phyloP scores from a whole-genome alignment of 164 flowering plant genomes.

The Umbilicus rupestris region DNA sequence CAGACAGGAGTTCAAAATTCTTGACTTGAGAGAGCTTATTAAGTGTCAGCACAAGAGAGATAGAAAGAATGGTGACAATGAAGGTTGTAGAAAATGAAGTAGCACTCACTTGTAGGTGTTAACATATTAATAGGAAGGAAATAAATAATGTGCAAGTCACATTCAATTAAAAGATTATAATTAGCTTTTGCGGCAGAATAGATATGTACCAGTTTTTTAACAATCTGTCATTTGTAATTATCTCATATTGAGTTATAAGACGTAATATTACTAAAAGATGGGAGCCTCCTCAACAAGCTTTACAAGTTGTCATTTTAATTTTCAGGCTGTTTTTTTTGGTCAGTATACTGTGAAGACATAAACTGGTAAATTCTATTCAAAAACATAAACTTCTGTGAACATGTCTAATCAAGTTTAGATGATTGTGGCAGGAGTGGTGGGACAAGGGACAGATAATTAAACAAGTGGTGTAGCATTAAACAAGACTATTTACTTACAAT shows the following conservation, averaged over 20 bases:
- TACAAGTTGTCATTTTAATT: too few species aligned
- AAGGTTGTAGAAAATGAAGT: conserved; percentile 8
- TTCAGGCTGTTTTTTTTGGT: too few species aligned
- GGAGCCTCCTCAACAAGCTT: too few species aligned
- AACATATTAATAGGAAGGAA: conserved; percentile 5
- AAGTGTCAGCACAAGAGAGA: conserved; percentile 3
- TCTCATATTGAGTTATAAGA: too few species aligned
- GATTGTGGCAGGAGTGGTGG: conserved; percentile 1
- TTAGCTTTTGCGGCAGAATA: too few species aligned
- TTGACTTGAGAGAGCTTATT: conserved; percentile 8
- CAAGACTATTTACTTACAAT: neutral
- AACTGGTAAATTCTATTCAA: neutral
- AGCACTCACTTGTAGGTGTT: conserved; percentile 5
- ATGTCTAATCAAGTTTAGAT: conserved; percentile 1
- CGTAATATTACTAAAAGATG: neutral
- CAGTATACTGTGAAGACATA: neutral
- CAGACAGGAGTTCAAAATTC: neutral
- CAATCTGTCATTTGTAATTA: too few species aligned
- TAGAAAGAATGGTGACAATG: neutral
- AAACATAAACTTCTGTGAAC: neutral
- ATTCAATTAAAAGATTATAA: conserved; percentile 1
- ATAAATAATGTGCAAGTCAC: neutral
- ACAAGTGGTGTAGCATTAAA: conserved; percentile 1
- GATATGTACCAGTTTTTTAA: too few species aligned
- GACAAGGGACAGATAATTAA: neutral